Evolutionary conservation across 176 grass and related monocot genomes (phyloP).

Genomic region (Phoenix dactylifera): DNA sequence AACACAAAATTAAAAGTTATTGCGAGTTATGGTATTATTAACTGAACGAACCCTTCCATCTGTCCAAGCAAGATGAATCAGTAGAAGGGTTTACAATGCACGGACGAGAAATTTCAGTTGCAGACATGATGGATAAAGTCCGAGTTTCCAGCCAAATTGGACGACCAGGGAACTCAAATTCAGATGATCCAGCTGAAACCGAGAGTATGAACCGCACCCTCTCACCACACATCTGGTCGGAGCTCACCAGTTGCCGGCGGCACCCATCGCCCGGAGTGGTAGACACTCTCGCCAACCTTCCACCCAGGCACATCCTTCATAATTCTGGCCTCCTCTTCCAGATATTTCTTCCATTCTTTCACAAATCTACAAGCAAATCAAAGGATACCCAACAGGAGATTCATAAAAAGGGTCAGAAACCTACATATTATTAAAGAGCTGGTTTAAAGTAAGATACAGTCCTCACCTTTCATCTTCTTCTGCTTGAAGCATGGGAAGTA

Average conservation of each 20-base stretch:
- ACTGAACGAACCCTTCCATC: too few relatives aligned
- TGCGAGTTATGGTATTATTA: too few relatives aligned
- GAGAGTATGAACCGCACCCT: background rate
- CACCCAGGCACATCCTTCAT: conserved; percentile 97
- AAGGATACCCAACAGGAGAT: background rate
- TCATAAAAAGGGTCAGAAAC: too few relatives aligned
- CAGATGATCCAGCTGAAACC: conserved; percentile 12
- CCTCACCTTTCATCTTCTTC: conserved; percentile 94
- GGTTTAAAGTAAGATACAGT: background rate
- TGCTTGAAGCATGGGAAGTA: conserved; percentile 91
- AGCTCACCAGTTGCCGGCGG: conserved; percentile 83
- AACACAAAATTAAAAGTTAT: too few relatives aligned
- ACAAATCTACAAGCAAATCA: conserved; percentile 47
- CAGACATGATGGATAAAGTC: too few relatives aligned
- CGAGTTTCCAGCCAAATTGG: too few relatives aligned
- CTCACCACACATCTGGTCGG: conserved; percentile 84
- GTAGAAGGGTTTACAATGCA: too few relatives aligned
- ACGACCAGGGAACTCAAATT: too few relatives aligned
- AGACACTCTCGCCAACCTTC: conserved; percentile 90
- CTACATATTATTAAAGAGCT: too few relatives aligned
- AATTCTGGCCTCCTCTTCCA: conserved; percentile 74
- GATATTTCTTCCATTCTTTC: conserved; percentile 95
- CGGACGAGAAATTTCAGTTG: too few relatives aligned
- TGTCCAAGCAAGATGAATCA: too few relatives aligned
- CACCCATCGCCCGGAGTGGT: conserved; percentile 90